Evolutionary conservation across 2,329 filamentous ascomycete genomes (phyloP), one percentile per base, ranked within the genome.

Genomic region (Xylaria sp.): DNA sequence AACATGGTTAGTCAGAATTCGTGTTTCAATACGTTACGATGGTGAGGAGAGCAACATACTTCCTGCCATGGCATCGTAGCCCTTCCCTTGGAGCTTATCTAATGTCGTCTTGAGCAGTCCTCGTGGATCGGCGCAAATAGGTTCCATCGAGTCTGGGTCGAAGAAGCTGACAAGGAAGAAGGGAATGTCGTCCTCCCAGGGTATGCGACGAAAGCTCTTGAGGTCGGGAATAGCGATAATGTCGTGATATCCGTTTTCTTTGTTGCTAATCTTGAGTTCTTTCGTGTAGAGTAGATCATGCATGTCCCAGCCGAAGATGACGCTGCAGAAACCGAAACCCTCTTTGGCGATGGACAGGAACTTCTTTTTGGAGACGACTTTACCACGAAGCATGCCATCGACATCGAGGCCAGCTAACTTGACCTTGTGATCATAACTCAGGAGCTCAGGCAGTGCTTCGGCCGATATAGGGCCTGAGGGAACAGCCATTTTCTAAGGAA

Each of bases 221-320:
- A 94, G 77, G 73, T 94, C 91, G 2, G 91, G 87, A 31, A 90
- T 80, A 9, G 91, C 91, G 56, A 92, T 83, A 46, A 94, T 78
- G 74, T 94, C 91, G 67, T 86, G 84, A 75, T 93, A 94, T 51
- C 91, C 91, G 72, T 92, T 93, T 71, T 90, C 87, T 69, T 89
- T 88, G 77, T 92, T 93, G 75, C 89, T 92, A 72, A 94, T 89
- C 72, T 85, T 84, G 59, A 93, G 82, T 75, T 94, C 90, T 67
- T 84, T 84, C 75, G 89, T 90, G 76, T 94, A 94, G 33, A 89
- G 91, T 76, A 87, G 82, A 71, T 95, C 91, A 73, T 94, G 91
- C 90, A 94, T 94, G 73, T 94, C 92, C 91, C 91, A 94, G 71
- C 91, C 91, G 73, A 94, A 94, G 69, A 94, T 85, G 60, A 93